A percentile compares a stretch with the other conserved stretches of the same genome.
These are phyloP conservation scores for Boechera divaricarpa DNA, from an alignment of 345 rosid species.

Conservation along the genomic window DNA sequence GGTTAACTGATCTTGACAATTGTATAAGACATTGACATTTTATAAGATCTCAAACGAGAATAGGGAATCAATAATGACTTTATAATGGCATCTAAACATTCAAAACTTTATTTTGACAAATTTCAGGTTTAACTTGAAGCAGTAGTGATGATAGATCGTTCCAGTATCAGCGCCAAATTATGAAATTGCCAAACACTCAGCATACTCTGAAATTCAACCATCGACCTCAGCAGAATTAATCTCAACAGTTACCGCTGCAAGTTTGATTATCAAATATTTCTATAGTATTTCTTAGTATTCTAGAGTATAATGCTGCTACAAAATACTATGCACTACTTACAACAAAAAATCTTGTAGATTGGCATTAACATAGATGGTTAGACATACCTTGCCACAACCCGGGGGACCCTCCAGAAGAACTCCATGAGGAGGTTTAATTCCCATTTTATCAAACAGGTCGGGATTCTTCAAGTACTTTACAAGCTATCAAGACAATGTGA, in stretches of 20 bases:
- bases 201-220: slow-evolving; percentile 6
- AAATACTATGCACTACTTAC: slow-evolving; percentile 18
- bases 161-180: slow-evolving; percentile 3
- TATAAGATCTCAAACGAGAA: slow-evolving; percentile 1
- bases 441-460: slow-evolving; percentile 91
- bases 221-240: neutral
- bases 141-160: slow-evolving; percentile 13
- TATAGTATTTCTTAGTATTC: neutral
- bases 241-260: slow-evolving; percentile 19
- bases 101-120: neutral
- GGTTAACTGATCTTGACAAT: slow-evolving; percentile 3
- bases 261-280: slow-evolving; percentile 3
- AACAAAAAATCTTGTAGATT: slow-evolving; percentile 16
- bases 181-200: slow-evolving; percentile 10
- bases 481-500: slow-evolving; percentile 56
- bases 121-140: neutral
- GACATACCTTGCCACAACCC: slow-evolving; percentile 93
- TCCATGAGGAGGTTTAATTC: slow-evolving; percentile 96
- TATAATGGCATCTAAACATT: neutral
- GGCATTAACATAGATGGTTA: slow-evolving; percentile 23
- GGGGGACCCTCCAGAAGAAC: slow-evolving; percentile 97
- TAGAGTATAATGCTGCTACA: slow-evolving; percentile 3
- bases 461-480: slow-evolving; percentile 97
- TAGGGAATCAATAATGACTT: slow-evolving; percentile 11
- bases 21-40: neutral